Evolutionary conservation across 306 rosid genomes (phyloP).

Genomic region (Cercis canadensis): DNA sequence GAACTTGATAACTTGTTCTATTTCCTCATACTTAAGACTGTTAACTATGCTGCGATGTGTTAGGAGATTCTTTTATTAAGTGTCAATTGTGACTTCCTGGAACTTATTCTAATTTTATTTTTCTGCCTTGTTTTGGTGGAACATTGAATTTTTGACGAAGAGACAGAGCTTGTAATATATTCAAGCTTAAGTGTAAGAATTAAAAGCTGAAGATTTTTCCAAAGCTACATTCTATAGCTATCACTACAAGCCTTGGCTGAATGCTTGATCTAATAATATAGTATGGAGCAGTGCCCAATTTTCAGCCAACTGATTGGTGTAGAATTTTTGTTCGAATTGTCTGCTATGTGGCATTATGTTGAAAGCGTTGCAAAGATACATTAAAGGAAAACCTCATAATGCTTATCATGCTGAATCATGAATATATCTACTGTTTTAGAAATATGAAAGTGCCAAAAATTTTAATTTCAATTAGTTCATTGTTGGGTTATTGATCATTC

Average conservation of each 20-base stretch:
- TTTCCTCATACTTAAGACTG: neutral
- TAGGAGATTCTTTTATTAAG: neutral
- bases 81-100: slow-evolving; percentile 1
- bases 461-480: neutral
- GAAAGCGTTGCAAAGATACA: neutral
- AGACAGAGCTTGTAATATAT: neutral
- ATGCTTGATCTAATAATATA: slow-evolving; percentile 22
- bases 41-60: neutral
- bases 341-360: neutral
- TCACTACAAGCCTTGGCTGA: slow-evolving; percentile 1
- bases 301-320: slow-evolving; percentile 1
- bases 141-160: neutral
- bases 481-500: slow-evolving; percentile 7
- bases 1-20: slow-evolving; percentile 15
- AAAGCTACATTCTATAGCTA: slow-evolving; percentile 3
- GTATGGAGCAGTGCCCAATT: neutral
- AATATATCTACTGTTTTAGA: neutral
- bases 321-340: neutral
- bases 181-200: slow-evolving; percentile 4
- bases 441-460: slow-evolving; percentile 8
- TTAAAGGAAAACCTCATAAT: neutral
- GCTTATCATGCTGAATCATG: slow-evolving; percentile 10
- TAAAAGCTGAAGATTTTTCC: too few species aligned
- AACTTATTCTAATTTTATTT: slow-evolving; percentile 12
- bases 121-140: slow-evolving; percentile 14